Evolutionary conservation across 108 stramenopile genomes (phyloP).

Genomic region (Epithemia pelagica): DNA sequence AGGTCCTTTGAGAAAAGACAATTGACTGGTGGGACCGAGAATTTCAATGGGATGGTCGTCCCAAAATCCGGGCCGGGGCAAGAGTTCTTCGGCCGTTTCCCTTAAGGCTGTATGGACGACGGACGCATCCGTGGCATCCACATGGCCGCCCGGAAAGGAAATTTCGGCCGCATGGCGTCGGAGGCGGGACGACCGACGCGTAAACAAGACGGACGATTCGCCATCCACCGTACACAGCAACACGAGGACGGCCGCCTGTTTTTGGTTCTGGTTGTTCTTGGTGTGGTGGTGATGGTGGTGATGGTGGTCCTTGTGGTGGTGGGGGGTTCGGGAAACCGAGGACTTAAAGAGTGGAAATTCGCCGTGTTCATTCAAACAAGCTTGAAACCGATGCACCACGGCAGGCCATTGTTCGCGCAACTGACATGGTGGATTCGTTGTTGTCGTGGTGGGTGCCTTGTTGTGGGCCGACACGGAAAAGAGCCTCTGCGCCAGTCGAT

Average conservation of each 20-base stretch:
- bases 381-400: background rate
- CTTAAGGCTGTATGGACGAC: constrained; percentile 57
- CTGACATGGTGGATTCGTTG: too few relatives aligned
- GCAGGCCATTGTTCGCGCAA: background rate
- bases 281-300: background rate
- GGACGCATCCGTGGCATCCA: constrained; percentile 33
- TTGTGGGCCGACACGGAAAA: too few relatives aligned
- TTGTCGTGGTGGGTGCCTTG: too few relatives aligned
- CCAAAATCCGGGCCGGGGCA: constrained; percentile 19
- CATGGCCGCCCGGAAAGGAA: constrained; percentile 78
- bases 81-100: constrained; percentile 70
- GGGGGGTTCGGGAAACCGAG: too few relatives aligned
- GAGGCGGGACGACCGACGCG: constrained; percentile 59
- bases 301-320: too few relatives aligned
- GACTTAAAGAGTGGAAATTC: background rate
- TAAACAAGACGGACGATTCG: constrained; percentile 79
- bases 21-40: constrained; percentile 44
- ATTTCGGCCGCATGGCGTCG: constrained; percentile 75
- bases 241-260: constrained; percentile 72
- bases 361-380: background rate
- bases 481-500: too few relatives aligned
- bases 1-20: constrained; percentile 54
- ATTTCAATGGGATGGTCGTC: constrained; percentile 22
- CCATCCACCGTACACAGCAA: constrained; percentile 72
- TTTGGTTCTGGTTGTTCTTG: background rate